Evolutionary conservation across 768 basidiomycete species (phyloP).

Genomic region (Podaxis sp.): DNA sequence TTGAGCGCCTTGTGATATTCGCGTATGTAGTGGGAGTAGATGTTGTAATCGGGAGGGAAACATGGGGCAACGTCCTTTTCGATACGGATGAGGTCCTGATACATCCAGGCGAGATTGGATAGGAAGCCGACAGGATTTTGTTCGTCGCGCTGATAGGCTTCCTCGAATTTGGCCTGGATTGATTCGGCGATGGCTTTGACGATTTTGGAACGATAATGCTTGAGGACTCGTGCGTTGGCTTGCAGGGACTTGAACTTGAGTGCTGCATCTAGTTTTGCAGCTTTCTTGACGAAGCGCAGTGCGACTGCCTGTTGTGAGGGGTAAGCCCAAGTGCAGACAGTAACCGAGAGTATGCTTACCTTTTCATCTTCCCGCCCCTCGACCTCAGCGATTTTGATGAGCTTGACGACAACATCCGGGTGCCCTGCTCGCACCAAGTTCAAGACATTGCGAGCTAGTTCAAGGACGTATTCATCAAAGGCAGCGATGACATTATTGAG

Average conservation of each 20-base stretch:
- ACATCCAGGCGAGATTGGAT: constrained; percentile 81
- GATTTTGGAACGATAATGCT: constrained; percentile 92
- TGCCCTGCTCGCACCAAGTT: constrained; percentile 76
- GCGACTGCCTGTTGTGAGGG: constrained; percentile 68
- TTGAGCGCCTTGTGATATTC: constrained; percentile 90
- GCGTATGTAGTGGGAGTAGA: constrained; percentile 76
- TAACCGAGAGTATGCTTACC: constrained; percentile 33
- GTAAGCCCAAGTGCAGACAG: constrained; percentile 4
- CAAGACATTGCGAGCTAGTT: constrained; percentile 72
- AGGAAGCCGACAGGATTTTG: constrained; percentile 71
- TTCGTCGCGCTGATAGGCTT: constrained; percentile 57
- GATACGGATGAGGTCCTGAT: constrained; percentile 91
- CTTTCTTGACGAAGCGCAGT: constrained; percentile 90
- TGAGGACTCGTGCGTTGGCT: constrained; percentile 88
- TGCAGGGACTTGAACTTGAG: constrained; percentile 92
- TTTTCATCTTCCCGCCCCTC: constrained; percentile 95
- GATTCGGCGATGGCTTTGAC: constrained; percentile 75
- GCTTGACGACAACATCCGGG: constrained; percentile 82
- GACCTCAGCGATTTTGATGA: constrained; percentile 90
- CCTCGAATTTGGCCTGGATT: constrained; percentile 66
- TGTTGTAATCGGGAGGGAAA: constrained; percentile 91
- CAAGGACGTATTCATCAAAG: constrained; percentile 83
- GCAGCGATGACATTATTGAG: constrained; percentile 73
- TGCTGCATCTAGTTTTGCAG: constrained; percentile 88
- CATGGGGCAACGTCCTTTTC: constrained; percentile 86